These are phyloP conservation scores for Colletotrichum navitas DNA, from an alignment of 2,329 filamentous ascomycete species.

Conservation along the genomic window DNA sequence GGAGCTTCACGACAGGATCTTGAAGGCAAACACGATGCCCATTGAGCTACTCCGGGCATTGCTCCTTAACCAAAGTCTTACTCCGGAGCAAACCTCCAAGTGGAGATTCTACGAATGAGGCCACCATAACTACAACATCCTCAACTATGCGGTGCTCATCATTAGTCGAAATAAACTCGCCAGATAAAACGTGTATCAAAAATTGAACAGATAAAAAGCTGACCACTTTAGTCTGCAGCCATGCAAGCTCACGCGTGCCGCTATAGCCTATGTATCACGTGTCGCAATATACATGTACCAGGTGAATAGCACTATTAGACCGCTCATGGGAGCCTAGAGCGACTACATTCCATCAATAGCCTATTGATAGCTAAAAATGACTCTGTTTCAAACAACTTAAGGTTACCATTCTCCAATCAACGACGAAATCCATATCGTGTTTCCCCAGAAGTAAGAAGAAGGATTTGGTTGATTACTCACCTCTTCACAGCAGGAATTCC, in stretches of 20 bases:
- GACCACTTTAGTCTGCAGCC: not conserved
- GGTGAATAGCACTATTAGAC: too few relatives aligned
- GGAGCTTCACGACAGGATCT: constrained; percentile 66
- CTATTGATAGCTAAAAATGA: not conserved
- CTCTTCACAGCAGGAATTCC: not conserved
- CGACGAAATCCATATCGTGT: not conserved
- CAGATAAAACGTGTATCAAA: not conserved
- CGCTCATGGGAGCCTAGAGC: too few relatives aligned
- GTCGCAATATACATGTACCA: too few relatives aligned
- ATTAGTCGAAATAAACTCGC: constrained; percentile 34
- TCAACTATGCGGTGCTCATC: not conserved
- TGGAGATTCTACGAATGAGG: constrained; percentile 63
- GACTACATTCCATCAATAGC: not conserved
- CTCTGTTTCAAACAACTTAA: not conserved
- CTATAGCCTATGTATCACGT: not conserved
- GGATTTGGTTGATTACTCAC: not conserved
- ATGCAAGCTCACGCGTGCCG: not conserved
- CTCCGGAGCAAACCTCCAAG: constrained; percentile 57
- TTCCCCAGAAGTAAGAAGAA: not conserved
- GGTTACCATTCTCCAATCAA: not conserved
- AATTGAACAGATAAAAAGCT: not conserved
- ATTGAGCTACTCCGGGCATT: constrained; percentile 66
- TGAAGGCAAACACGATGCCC: constrained; percentile 66
- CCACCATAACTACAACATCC: too few relatives aligned
- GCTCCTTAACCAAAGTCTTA: constrained; percentile 56